Percentiles rank a stretch among this genome's conserved stretches.
These are phyloP conservation scores for Dactylellina parvicollis DNA, from an alignment of 2,329 filamentous ascomycete species.

Conservation along the genomic window DNA sequence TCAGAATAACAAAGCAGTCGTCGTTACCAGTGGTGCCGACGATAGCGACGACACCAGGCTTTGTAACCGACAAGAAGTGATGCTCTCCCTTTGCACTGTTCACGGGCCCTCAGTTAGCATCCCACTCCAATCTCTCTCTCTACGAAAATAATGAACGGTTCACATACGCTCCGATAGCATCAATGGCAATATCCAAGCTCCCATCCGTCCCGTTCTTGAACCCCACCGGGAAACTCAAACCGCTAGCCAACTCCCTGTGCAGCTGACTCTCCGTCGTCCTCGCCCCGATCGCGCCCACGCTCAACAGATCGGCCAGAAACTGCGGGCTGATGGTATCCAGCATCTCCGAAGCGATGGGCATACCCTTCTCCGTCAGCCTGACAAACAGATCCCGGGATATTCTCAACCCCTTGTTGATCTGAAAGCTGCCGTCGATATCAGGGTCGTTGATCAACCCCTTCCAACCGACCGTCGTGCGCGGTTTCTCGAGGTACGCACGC, in stretches of 20 bases:
- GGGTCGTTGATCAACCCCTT: slow-evolving; percentile 99
- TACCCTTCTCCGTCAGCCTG: slow-evolving; percentile 83
- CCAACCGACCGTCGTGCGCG: slow-evolving; percentile 97
- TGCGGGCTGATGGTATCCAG: slow-evolving; percentile 98
- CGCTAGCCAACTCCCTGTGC: slow-evolving; percentile 93
- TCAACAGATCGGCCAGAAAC: slow-evolving; percentile 95
- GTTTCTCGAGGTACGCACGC: slow-evolving; percentile 99
- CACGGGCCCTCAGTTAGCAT: neutral
- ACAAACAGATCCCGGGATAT: slow-evolving; percentile 93
- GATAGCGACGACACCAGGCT: slow-evolving; percentile 94
- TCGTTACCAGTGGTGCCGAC: slow-evolving; percentile 93
- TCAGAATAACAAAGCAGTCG: slow-evolving; percentile 95
- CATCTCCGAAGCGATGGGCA: slow-evolving; percentile 98
- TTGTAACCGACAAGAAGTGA: slow-evolving; percentile 98
- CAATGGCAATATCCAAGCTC: slow-evolving; percentile 87
- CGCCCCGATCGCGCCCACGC: slow-evolving; percentile 92
- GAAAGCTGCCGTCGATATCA: slow-evolving; percentile 94
- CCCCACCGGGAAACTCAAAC: slow-evolving; percentile 94
- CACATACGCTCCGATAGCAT: slow-evolving; percentile 80
- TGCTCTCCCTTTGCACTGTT: slow-evolving; percentile 65
- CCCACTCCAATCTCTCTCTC: neutral
- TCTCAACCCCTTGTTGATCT: slow-evolving; percentile 98
- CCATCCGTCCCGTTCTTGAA: slow-evolving; percentile 99
- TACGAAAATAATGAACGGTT: slow-evolving; percentile 56
- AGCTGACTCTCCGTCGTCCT: slow-evolving; percentile 96